These are phyloP conservation scores for Cladosporium sphaerospermum DNA, from an alignment of 2,329 filamentous ascomycete genomes.

Conservation along the genomic window DNA sequence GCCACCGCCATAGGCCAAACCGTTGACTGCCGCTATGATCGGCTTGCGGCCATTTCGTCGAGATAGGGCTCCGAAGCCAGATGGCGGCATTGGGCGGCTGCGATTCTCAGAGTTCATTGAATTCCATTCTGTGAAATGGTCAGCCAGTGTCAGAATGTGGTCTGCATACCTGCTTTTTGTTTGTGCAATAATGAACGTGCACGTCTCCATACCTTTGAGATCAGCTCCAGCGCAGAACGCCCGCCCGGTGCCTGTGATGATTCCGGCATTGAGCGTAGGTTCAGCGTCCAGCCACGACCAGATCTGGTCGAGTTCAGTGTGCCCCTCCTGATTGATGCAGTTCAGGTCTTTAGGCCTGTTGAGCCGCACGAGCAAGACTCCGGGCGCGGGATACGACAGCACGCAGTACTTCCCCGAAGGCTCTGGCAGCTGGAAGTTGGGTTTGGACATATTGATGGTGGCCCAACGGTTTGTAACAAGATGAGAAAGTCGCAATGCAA, in stretches of 20 bases:
- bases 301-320: slow-evolving; percentile 27
- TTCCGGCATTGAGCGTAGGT: slow-evolving; percentile 26
- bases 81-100: slow-evolving; percentile 25
- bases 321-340: slow-evolving; percentile 29
- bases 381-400: slow-evolving; percentile 28
- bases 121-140: slow-evolving; percentile 25
- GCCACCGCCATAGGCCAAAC: slow-evolving; percentile 67
- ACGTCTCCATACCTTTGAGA: slow-evolving; percentile 26
- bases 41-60: slow-evolving; percentile 66
- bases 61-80: slow-evolving; percentile 61
- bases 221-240: slow-evolving; percentile 34
- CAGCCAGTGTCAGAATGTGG: not conserved
- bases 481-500: no score
- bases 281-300: slow-evolving; percentile 31
- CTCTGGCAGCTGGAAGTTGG: slow-evolving; percentile 18
- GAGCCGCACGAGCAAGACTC: slow-evolving; percentile 29
- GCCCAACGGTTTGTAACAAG: no score
- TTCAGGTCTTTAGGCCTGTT: slow-evolving; percentile 32
- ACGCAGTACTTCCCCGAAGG: slow-evolving; percentile 22
- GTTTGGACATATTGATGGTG: slow-evolving; percentile 10
- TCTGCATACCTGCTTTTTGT: not conserved
- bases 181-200: not conserved
- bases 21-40: slow-evolving; percentile 70
- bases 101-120: slow-evolving; percentile 21
- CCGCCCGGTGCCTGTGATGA: slow-evolving; percentile 31